These are phyloP conservation scores for Porcisia hertigi DNA, from an alignment of 208 protist genomes.

Conservation along the genomic window DNA sequence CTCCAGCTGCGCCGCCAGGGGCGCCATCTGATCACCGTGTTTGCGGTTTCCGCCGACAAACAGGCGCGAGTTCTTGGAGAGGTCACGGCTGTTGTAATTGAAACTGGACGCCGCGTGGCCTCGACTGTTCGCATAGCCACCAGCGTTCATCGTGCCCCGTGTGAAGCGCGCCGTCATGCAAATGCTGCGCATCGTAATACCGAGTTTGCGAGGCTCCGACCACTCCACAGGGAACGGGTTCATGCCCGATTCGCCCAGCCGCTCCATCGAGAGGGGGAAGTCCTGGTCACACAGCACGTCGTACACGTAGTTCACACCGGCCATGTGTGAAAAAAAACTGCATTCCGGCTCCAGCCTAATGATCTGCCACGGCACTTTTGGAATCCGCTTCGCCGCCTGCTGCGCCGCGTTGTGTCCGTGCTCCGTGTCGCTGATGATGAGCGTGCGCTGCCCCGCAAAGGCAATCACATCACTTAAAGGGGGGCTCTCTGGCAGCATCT, in stretches of 20 bases:
- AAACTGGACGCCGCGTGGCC: conserved; percentile 44
- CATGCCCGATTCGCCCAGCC: conserved; percentile 74
- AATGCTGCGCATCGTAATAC: conserved; percentile 83
- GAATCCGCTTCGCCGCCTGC: conserved; percentile 39
- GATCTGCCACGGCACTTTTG: conserved; percentile 67
- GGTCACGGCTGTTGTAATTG: conserved; percentile 70
- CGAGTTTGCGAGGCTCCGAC: conserved; percentile 84
- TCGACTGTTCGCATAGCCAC: conserved; percentile 70
- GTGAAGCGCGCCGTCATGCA: conserved; percentile 80
- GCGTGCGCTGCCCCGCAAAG: conserved; percentile 71
- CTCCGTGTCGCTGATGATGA: conserved; percentile 64
- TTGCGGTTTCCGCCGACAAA: conserved; percentile 62
- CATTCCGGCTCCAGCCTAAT: conserved; percentile 79
- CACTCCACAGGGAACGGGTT: conserved; percentile 91
- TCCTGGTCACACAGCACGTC: conserved; percentile 91
- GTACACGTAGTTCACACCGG: conserved; percentile 73
- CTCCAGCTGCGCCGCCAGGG: conserved; percentile 72
- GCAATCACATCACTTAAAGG: conserved; percentile 79
- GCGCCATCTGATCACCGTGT: conserved; percentile 63
- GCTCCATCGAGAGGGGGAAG: conserved; percentile 81
- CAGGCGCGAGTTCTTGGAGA: conserved; percentile 60
- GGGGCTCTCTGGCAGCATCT: conserved; percentile 71
- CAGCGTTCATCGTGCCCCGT: conserved; percentile 74
- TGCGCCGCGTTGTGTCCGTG: conserved; percentile 62
- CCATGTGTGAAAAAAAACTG: conserved; percentile 73